Evolutionary conservation across 192 early-diverging fungal genomes (phyloP).

Genomic region (Entomortierella chlamydospora): DNA sequence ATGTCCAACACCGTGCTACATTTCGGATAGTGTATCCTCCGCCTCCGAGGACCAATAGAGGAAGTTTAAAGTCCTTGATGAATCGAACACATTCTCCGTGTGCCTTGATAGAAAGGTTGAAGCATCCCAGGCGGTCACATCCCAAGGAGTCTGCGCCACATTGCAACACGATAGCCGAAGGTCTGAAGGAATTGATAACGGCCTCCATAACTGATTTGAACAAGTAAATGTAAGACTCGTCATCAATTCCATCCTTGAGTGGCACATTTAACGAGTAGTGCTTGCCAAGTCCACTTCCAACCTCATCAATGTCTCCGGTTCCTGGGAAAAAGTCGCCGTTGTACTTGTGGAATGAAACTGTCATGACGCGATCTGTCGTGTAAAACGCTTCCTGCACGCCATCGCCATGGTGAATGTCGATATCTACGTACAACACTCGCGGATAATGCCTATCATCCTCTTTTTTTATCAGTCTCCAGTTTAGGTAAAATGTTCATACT

Average conservation of each 20-base stretch:
- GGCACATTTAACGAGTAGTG: slow-evolving; percentile 93
- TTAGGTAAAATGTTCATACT: neutral
- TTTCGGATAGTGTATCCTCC: slow-evolving; percentile 95
- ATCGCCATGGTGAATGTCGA: slow-evolving; percentile 98
- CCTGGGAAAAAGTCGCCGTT: slow-evolving; percentile 94
- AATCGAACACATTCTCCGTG: slow-evolving; percentile 84
- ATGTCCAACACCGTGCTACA: slow-evolving; percentile 94
- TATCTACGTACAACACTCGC: slow-evolving; percentile 95
- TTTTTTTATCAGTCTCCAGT: neutral
- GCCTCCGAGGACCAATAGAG: slow-evolving; percentile 84
- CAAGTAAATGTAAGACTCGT: slow-evolving; percentile 82
- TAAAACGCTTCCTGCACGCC: slow-evolving; percentile 98
- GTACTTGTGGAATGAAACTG: slow-evolving; percentile 96
- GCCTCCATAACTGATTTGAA: slow-evolving; percentile 79
- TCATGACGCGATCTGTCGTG: slow-evolving; percentile 92
- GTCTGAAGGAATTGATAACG: slow-evolving; percentile 80
- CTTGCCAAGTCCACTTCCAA: slow-evolving; percentile 82
- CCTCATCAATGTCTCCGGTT: slow-evolving; percentile 84
- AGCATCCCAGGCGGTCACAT: slow-evolving; percentile 65
- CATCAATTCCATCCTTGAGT: slow-evolving; percentile 87
- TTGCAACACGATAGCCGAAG: slow-evolving; percentile 90
- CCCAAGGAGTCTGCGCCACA: slow-evolving; percentile 80
- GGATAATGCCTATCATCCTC: slow-evolving; percentile 66
- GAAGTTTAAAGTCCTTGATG: slow-evolving; percentile 84
- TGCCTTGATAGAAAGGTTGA: slow-evolving; percentile 70